Evolutionary conservation across 495 filamentous ascomycete genomes (phyloP).

Genomic region (Podospora appendiculata): DNA sequence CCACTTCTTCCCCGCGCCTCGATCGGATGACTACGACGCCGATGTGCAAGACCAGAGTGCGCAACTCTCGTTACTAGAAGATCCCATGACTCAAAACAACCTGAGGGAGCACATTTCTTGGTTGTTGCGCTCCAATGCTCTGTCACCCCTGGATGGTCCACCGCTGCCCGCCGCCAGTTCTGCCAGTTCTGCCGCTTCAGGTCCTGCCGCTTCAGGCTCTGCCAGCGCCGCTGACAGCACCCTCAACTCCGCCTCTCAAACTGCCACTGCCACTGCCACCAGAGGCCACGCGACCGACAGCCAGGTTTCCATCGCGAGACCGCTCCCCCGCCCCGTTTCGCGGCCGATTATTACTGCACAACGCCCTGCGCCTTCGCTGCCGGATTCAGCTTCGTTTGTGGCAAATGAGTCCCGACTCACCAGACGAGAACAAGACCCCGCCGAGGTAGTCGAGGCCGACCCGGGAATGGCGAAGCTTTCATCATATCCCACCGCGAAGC

Average conservation of each 20-base stretch:
- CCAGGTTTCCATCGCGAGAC: no score
- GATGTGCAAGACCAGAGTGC: constrained; percentile 21
- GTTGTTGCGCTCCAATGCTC: constrained; percentile 5
- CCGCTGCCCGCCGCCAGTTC: background rate
- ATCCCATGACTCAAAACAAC: constrained; percentile 54
- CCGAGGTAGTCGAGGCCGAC: constrained; percentile 3
- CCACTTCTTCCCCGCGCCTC: background rate
- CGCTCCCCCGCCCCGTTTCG: no score
- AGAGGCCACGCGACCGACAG: no score
- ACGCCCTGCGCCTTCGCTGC: background rate
- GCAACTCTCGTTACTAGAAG: constrained; percentile 28
- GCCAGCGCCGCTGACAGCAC: background rate
- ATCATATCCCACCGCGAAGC: constrained; percentile 11
- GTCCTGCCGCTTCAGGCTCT: background rate
- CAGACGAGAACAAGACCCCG: background rate
- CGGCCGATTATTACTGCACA: background rate
- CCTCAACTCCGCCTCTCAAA: no score
- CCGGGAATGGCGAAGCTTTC: constrained; percentile 4
- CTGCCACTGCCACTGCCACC: no score
- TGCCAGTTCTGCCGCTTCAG: background rate
- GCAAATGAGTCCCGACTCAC: constrained; percentile 1
- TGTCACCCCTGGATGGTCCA: background rate
- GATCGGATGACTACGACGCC: constrained; percentile 11
- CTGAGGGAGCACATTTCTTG: constrained; percentile 13
- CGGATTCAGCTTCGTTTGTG: background rate